phyloP scores from a whole-genome alignment of 768 basidiomycete genomes.

The Phylloporus arenicola region DNA sequence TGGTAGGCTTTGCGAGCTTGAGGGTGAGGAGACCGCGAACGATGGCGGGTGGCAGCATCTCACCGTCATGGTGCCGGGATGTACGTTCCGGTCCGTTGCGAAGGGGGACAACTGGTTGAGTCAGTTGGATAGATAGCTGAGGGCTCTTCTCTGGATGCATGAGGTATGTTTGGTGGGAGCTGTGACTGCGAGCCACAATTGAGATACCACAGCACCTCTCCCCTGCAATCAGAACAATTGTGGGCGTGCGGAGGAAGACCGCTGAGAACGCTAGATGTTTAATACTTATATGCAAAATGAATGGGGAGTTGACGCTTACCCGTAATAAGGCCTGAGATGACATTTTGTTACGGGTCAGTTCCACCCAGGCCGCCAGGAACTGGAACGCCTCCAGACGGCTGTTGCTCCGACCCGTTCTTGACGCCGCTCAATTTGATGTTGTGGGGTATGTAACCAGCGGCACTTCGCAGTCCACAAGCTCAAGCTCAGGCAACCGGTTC shows the following conservation, averaged over 20 bases:
- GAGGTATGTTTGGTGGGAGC: not conserved
- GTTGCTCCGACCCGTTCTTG: not conserved
- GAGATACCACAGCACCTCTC: not conserved
- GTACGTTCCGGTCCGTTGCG: conserved; percentile 37
- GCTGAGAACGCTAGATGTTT: not conserved
- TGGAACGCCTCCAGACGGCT: not conserved
- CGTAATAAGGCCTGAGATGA: not conserved
- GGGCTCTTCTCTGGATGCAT: conserved; percentile 34
- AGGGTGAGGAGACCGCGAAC: conserved; percentile 64
- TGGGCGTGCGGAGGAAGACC: not conserved
- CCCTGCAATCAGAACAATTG: not conserved
- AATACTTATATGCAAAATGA: conserved; percentile 1
- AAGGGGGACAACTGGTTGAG: conserved; percentile 72
- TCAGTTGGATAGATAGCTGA: conserved; percentile 50
- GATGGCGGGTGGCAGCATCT: conserved; percentile 51
- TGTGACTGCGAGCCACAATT: not conserved
- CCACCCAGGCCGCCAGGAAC: not conserved
- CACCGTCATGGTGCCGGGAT: conserved; percentile 18
- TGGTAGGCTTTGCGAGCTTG: conserved; percentile 67
- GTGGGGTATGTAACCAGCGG: not conserved
- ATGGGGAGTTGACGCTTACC: not conserved
- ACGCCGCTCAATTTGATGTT: not conserved
- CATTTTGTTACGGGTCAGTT: not conserved
- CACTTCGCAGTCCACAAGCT: too few species aligned
- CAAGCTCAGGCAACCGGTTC: too few species aligned